A percentile compares a stretch with the other conserved stretches of the same genome.
Evolutionary conservation across 192 early-diverging fungal genomes (phyloP).

Genomic region (Backusella liffmaniae): DNA sequence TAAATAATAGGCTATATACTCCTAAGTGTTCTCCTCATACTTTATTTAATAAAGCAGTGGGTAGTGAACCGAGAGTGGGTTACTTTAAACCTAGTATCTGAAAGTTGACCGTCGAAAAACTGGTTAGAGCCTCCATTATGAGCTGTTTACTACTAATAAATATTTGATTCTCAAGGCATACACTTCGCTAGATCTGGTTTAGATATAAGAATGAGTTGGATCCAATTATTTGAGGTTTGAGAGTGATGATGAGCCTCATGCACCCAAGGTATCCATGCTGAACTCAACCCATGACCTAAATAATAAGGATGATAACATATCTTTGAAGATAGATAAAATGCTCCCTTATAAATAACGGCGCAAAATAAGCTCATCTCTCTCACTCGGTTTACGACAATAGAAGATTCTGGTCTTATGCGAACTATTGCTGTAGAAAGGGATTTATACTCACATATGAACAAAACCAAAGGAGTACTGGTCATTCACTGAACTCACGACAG

Average conservation of each 20-base stretch:
- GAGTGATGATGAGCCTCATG: not conserved
- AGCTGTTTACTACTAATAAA: not conserved
- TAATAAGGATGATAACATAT: not conserved
- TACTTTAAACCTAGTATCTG: not conserved
- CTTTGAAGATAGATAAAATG: not conserved
- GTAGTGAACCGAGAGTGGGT: not conserved
- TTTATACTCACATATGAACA: not conserved
- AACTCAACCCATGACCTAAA: not conserved
- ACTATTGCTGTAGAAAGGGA: not conserved
- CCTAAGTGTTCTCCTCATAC: not conserved
- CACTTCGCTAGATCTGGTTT: not conserved
- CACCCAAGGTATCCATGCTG: not conserved
- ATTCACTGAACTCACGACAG: slow-evolving; percentile 7
- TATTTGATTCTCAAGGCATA: not conserved
- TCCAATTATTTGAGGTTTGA: not conserved
- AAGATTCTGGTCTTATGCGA: not conserved
- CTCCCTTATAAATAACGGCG: not conserved
- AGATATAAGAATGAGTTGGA: not conserved
- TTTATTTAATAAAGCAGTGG: not conserved
- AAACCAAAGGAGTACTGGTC: slow-evolving; percentile 3
- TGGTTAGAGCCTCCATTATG: not conserved
- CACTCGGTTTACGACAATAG: not conserved
- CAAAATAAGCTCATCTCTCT: not conserved
- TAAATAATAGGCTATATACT: not conserved
- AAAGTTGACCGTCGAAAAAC: not conserved